Evolutionary conservation across 1,139 yeast genomes (phyloP).

Genomic region (Pichia sorboxylosa): DNA sequence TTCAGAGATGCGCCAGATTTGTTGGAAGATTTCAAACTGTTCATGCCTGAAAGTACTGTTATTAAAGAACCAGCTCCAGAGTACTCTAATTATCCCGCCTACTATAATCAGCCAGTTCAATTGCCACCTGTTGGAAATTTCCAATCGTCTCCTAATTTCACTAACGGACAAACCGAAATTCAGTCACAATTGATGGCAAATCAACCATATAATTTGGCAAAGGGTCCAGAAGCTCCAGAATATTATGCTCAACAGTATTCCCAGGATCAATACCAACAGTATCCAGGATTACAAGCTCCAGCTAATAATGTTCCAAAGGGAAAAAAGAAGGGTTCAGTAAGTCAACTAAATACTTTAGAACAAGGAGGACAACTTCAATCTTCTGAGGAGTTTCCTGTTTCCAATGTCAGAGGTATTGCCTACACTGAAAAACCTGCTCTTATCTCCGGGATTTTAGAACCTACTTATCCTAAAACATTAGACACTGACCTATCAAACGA

Average conservation of each 20-base stretch:
- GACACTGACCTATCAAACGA: constrained; percentile 67
- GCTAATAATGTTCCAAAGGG: background rate
- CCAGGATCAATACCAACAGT: constrained; percentile 11
- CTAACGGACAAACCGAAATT: constrained; percentile 19
- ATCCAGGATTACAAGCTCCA: constrained; percentile 1
- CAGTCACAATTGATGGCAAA: constrained; percentile 2
- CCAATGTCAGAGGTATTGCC: constrained; percentile 35
- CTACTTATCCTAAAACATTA: constrained; percentile 58
- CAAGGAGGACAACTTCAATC: constrained; percentile 23
- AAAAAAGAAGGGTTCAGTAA: constrained; percentile 7
- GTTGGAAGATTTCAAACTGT: constrained; percentile 87
- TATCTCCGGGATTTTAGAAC: constrained; percentile 81
- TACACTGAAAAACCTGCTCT: constrained; percentile 47
- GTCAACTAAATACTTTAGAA: constrained; percentile 8
- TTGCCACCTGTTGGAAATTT: constrained; percentile 95
- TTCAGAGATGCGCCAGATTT: constrained; percentile 92
- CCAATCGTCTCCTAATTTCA: constrained; percentile 57
- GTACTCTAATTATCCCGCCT: constrained; percentile 12
- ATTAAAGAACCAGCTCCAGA: constrained; percentile 20
- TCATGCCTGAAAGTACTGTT: constrained; percentile 78
- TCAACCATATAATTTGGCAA: constrained; percentile 4
- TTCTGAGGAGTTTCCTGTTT: constrained; percentile 37
- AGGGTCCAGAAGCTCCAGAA: constrained; percentile 7
- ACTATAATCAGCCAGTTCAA: constrained; percentile 29
- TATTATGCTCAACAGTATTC: constrained; percentile 18